phyloP scores from a whole-genome alignment of 2,329 filamentous ascomycete genomes.

The Colletotrichum tamarilloi region DNA sequence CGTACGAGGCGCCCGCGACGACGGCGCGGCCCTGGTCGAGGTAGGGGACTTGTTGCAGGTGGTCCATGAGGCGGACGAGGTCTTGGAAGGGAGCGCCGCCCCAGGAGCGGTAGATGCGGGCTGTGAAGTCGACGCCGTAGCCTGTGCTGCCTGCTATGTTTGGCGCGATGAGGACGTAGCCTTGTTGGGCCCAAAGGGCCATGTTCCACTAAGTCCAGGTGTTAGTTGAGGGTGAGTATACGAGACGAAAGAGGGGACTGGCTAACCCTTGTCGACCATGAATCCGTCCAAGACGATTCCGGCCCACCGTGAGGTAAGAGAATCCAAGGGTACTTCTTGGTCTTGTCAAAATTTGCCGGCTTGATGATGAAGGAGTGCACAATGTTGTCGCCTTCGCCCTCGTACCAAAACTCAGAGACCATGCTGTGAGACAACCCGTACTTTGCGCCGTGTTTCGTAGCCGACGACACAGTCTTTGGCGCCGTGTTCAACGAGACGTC shows the following conservation, averaged over 20 bases:
- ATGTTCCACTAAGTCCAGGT: conserved; percentile 58
- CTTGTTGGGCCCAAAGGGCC: conserved; percentile 68
- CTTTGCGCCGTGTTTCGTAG: conserved; percentile 44
- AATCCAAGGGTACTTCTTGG: conserved; percentile 50
- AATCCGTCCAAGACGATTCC: conserved; percentile 61
- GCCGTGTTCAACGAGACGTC: conserved; percentile 38
- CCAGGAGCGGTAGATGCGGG: conserved; percentile 61
- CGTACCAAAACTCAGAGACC: conserved; percentile 53
- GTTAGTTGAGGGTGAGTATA: neutral
- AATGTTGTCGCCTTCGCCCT: conserved; percentile 47
- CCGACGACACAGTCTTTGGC: conserved; percentile 44
- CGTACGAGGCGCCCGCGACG: conserved; percentile 64
- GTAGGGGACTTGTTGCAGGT: conserved; percentile 62
- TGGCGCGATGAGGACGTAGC: conserved; percentile 69
- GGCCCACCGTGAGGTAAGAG: conserved; percentile 54
- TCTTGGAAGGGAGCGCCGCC: conserved; percentile 66
- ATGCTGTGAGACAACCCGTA: conserved; percentile 49
- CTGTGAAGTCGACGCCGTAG: conserved; percentile 58
- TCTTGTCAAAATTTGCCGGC: conserved; percentile 50
- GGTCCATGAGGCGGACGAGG: conserved; percentile 63
- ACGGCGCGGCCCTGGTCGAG: conserved; percentile 65
- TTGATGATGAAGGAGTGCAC: conserved; percentile 54
- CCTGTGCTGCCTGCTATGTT: conserved; percentile 69
- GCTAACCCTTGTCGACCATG: conserved; percentile 58
- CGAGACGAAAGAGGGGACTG: neutral